phyloP scores from a whole-genome alignment of 768 basidiomycete genomes.

The Cystobasidium tubakii region DNA sequence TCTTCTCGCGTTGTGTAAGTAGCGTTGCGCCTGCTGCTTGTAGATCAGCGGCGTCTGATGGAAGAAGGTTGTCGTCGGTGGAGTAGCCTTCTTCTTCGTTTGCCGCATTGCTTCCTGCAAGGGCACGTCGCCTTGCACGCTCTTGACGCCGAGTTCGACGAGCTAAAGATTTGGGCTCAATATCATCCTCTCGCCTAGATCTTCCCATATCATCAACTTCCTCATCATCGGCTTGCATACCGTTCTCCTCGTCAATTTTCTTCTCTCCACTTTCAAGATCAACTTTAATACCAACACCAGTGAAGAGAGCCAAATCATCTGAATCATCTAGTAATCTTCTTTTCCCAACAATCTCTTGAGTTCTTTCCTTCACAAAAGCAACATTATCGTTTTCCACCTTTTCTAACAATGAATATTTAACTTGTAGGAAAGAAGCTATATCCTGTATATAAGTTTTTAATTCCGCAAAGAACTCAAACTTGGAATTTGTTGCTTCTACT shows the following conservation, averaged over 20 bases:
- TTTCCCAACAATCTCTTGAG: slow-evolving; percentile 38
- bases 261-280: background rate
- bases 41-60: slow-evolving; percentile 38
- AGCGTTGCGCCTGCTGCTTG: slow-evolving; percentile 22
- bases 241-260: background rate
- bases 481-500: slow-evolving; percentile 50
- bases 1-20: background rate
- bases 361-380: slow-evolving; percentile 43
- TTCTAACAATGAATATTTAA: slow-evolving; percentile 52
- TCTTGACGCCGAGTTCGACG: slow-evolving; percentile 46
- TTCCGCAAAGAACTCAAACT: slow-evolving; percentile 52
- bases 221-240: background rate
- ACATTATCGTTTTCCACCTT: slow-evolving; percentile 49
- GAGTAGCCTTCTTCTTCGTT: slow-evolving; percentile 41
- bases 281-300: slow-evolving; percentile 38
- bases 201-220: slow-evolving; percentile 48
- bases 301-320: slow-evolving; percentile 46
- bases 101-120: slow-evolving; percentile 10
- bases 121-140: slow-evolving; percentile 43
- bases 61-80: slow-evolving; percentile 39
- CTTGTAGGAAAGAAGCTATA: slow-evolving; percentile 52
- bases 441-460: slow-evolving; percentile 52
- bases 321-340: slow-evolving; percentile 44
- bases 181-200: slow-evolving; percentile 39
- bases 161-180: slow-evolving; percentile 47